Percentiles rank a stretch among this genome's conserved stretches.
Evolutionary conservation across 257 asterid species (phyloP).

Genomic region (Scutellaria barbata): DNA sequence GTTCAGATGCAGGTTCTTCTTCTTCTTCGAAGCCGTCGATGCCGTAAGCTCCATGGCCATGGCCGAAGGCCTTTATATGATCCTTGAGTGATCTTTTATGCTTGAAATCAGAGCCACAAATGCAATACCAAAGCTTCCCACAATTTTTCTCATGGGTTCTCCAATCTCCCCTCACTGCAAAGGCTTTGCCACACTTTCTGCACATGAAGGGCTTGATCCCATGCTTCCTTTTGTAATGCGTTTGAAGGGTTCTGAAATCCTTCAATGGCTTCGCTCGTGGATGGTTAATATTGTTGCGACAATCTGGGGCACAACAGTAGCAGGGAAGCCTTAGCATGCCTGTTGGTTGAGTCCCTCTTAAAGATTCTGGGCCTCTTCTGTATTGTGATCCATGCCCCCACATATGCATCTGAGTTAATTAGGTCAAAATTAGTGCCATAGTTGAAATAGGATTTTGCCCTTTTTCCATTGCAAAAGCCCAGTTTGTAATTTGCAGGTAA

Average conservation of each 20-base stretch:
- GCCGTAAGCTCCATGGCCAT: slow-evolving; percentile 81
- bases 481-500: not conserved
- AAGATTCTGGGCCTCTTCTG: slow-evolving; percentile 86
- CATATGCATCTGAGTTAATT: slow-evolving; percentile 79
- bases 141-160: slow-evolving; percentile 87
- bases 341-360: slow-evolving; percentile 89
- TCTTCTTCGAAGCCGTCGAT: slow-evolving; percentile 67
- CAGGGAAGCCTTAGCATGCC: slow-evolving; percentile 91
- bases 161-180: slow-evolving; percentile 91
- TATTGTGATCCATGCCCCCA: slow-evolving; percentile 99
- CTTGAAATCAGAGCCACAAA: slow-evolving; percentile 81
- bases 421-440: not conserved
- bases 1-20: slow-evolving; percentile 79
- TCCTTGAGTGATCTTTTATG: slow-evolving; percentile 86
- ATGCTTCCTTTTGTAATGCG: slow-evolving; percentile 89
- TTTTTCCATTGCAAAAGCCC: not conserved
- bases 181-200: slow-evolving; percentile 76
- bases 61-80: slow-evolving; percentile 79
- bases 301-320: slow-evolving; percentile 82
- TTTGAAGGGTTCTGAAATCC: slow-evolving; percentile 90
- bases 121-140: slow-evolving; percentile 87
- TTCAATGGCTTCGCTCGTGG: slow-evolving; percentile 86
- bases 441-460: too few species aligned
- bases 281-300: slow-evolving; percentile 87
- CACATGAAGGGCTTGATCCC: slow-evolving; percentile 95